These are phyloP conservation scores for Ceratobasidium sp. DNA, from an alignment of 1,284 basidiomycete species.

Conservation along the genomic window DNA sequence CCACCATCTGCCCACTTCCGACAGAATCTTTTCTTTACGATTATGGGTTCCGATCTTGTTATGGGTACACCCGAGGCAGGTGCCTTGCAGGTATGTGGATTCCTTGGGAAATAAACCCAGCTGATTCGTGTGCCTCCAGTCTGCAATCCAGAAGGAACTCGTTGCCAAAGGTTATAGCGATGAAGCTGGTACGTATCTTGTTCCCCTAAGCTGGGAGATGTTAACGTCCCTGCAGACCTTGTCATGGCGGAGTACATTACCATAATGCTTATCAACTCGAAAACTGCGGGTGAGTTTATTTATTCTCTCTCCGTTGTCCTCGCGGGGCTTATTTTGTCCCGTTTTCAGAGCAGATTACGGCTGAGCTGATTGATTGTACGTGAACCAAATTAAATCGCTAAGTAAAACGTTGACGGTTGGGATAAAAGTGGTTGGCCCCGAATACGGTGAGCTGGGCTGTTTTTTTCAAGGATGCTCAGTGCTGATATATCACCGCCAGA, in stretches of 20 bases:
- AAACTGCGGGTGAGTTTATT: conserved; percentile 71
- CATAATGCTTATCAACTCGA: conserved; percentile 92
- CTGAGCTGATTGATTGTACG: conserved; percentile 83
- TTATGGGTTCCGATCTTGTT: conserved; percentile 77
- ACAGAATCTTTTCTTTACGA: conserved; percentile 45
- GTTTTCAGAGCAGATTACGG: conserved; percentile 76
- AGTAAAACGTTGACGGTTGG: neutral
- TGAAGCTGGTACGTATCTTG: conserved; percentile 70
- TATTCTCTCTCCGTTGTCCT: conserved; percentile 26
- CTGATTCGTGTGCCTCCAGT: conserved; percentile 58
- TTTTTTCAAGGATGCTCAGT: neutral
- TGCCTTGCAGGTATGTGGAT: conserved; percentile 68
- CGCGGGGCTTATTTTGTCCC: neutral
- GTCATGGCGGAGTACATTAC: conserved; percentile 92
- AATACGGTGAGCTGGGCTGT: conserved; percentile 66
- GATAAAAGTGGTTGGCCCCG: conserved; percentile 75
- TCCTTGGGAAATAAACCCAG: neutral
- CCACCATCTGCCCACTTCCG: conserved; percentile 45
- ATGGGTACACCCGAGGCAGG: conserved; percentile 82
- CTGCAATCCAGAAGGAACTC: conserved; percentile 84
- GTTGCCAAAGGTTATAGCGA: conserved; percentile 76
- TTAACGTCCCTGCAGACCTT: conserved; percentile 63
- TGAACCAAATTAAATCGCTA: conserved; percentile 44
- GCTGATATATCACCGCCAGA: conserved; percentile 60
- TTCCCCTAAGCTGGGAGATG: conserved; percentile 1